Evolutionary conservation across 2,329 filamentous ascomycete genomes (phyloP).

Genomic region (Trichoderma brevicompactum): DNA sequence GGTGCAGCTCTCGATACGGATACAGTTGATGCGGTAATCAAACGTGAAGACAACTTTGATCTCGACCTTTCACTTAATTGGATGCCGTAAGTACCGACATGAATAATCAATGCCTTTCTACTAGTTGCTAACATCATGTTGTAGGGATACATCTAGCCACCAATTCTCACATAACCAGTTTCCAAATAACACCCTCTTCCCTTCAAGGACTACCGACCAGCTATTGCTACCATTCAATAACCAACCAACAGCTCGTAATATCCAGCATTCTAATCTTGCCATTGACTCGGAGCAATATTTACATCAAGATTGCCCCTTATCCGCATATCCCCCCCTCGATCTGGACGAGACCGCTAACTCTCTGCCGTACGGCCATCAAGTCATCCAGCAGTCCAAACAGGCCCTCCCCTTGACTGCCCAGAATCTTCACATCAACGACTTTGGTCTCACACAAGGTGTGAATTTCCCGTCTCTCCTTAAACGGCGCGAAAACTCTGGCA

Average conservation of each 20-base stretch:
- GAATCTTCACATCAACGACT: neutral
- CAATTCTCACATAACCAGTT: neutral
- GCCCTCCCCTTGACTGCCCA: neutral
- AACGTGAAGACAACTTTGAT: neutral
- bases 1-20: neutral
- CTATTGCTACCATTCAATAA: neutral
- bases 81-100: neutral
- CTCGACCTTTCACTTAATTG: neutral
- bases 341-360: neutral
- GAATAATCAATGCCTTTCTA: no score
- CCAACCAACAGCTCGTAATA: neutral
- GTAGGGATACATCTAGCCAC: neutral
- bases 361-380: constrained; percentile 9
- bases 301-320: neutral
- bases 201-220: neutral
- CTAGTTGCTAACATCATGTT: neutral
- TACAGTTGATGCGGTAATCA: no score
- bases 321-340: constrained; percentile 9
- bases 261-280: neutral
- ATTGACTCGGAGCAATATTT: neutral
- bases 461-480: neutral
- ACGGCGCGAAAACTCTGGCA: neutral
- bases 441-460: no score
- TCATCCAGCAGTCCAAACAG: neutral
- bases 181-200: neutral